phyloP scores from a whole-genome alignment of 441 rosid species.

The Corymbia citriodora region DNA sequence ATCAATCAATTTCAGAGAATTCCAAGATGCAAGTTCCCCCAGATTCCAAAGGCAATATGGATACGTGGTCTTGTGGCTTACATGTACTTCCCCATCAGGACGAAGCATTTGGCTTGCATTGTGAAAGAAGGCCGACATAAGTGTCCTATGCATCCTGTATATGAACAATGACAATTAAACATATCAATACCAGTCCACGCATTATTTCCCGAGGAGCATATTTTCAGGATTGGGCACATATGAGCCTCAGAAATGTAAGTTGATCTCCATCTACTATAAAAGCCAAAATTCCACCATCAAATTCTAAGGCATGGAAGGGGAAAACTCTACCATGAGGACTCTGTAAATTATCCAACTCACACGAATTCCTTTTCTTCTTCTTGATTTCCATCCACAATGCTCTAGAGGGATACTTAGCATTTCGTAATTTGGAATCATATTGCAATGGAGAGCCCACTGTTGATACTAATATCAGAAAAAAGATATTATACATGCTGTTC shows the following conservation, averaged over 20 bases:
- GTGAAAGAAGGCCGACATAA: slow-evolving; percentile 36
- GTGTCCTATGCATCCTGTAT: slow-evolving; percentile 34
- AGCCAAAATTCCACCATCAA: not conserved
- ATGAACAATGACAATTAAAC: not conserved
- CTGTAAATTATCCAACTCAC: not conserved
- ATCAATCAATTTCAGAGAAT: slow-evolving; percentile 19
- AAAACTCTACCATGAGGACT: not conserved
- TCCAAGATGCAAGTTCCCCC: slow-evolving; percentile 34
- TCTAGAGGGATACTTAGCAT: not conserved
- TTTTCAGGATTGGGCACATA: not conserved
- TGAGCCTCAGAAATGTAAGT: not conserved
- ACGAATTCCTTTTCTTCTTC: not conserved
- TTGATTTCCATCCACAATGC: not conserved
- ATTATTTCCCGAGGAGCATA: not conserved
- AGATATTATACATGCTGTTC: not conserved
- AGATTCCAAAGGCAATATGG: slow-evolving; percentile 53
- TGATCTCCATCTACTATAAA: not conserved
- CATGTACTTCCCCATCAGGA: slow-evolving; percentile 44
- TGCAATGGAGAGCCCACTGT: not conserved
- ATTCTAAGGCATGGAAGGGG: not conserved
- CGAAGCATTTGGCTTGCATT: slow-evolving; percentile 37
- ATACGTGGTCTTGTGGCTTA: slow-evolving; percentile 38
- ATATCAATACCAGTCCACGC: not conserved
- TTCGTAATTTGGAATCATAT: not conserved
- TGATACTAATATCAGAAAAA: not conserved